These are phyloP conservation scores for Schrenkiella parvula DNA, from an alignment of 345 rosid species.

Conservation along the genomic window DNA sequence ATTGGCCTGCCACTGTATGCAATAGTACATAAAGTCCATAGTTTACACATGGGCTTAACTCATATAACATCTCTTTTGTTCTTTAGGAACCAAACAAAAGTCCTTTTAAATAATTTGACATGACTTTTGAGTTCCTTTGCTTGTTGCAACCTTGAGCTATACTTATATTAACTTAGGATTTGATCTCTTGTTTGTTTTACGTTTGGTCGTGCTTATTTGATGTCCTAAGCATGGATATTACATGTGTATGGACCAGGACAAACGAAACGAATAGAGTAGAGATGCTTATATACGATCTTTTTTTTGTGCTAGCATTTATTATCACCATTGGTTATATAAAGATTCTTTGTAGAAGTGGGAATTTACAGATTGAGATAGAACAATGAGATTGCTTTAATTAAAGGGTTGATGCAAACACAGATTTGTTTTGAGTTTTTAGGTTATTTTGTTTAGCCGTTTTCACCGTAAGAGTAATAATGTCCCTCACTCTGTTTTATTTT, in stretches of 20 bases:
- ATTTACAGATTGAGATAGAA: slow-evolving; percentile 14
- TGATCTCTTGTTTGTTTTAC: neutral
- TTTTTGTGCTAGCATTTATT: slow-evolving; percentile 10
- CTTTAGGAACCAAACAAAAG: slow-evolving; percentile 21
- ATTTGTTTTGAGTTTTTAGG: neutral
- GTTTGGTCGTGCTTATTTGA: neutral
- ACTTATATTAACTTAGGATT: slow-evolving; percentile 6
- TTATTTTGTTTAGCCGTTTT: neutral
- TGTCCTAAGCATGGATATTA: slow-evolving; percentile 4
- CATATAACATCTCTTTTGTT: slow-evolving; percentile 9
- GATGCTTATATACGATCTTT: slow-evolving; percentile 24
- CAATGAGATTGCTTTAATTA: neutral
- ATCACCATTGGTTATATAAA: slow-evolving; percentile 20
- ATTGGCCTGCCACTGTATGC: slow-evolving; percentile 4
- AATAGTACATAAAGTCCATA: slow-evolving; percentile 13
- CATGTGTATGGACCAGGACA: slow-evolving; percentile 22
- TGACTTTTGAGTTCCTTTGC: neutral
- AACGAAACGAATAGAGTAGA: slow-evolving; percentile 7
- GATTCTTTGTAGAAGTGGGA: slow-evolving; percentile 27
- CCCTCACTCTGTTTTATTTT: neutral
- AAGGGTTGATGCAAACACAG: slow-evolving; percentile 1
- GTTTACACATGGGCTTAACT: slow-evolving; percentile 23
- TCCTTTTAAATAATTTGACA: neutral
- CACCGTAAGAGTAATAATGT: neutral
- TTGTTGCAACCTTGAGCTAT: neutral